Conservation (phyloP, 2,329 filamentous ascomycete species). For the Fusarium decemcellulare region DNA sequence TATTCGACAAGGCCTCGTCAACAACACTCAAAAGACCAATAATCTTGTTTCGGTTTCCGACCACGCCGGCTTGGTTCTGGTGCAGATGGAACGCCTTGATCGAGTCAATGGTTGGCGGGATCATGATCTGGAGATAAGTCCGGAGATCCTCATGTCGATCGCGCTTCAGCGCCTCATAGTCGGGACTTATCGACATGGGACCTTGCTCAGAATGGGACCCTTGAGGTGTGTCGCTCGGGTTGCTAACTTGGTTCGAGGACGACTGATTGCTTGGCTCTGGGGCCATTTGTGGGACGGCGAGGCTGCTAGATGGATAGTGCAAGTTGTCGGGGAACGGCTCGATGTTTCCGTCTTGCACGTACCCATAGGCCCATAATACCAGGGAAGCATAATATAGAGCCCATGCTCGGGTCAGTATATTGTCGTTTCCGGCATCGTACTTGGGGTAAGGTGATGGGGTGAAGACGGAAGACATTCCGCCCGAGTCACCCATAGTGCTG, state of each 20-base stretch:
- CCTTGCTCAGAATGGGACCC: constrained; percentile 34
- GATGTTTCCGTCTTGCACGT: constrained; percentile 46
- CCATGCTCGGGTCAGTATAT: constrained; percentile 44
- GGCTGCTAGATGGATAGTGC: constrained; percentile 39
- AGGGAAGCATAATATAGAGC: constrained; percentile 46
- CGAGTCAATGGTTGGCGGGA: constrained; percentile 46
- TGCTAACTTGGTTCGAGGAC: constrained; percentile 27
- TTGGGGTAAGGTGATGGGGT: constrained; percentile 40
- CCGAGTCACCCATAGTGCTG: constrained; percentile 23
- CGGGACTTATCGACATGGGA: constrained; percentile 31
- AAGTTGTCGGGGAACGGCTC: constrained; percentile 46
- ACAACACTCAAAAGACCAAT: constrained; percentile 45
- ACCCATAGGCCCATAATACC: constrained; percentile 48
- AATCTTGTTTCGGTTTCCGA: constrained; percentile 46
- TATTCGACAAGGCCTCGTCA: constrained; percentile 43
- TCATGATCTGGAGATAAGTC: constrained; percentile 48
- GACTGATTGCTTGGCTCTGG: constrained; percentile 39
- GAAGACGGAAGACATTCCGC: constrained; percentile 28
- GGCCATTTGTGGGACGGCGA: constrained; percentile 23
- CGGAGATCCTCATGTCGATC: constrained; percentile 46
- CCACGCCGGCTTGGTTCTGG: constrained; percentile 47
- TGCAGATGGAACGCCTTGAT: constrained; percentile 48
- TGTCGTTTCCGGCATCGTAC: constrained; percentile 45
- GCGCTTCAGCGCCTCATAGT: constrained; percentile 40
- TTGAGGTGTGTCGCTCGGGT: constrained; percentile 32